Conservation (phyloP, 176 grass and related monocot genomes). For the Pontederia crassipes region DNA sequence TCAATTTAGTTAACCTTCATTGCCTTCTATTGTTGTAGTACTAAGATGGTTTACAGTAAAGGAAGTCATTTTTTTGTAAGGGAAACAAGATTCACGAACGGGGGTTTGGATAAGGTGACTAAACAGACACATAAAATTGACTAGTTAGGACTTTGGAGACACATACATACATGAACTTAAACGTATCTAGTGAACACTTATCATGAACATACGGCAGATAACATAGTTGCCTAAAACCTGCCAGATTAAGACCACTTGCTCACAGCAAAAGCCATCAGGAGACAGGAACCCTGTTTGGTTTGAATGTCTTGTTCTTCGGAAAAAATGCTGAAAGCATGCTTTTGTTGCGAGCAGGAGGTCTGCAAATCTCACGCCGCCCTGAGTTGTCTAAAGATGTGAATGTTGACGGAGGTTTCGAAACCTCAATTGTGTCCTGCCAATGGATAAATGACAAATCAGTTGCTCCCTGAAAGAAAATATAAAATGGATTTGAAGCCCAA, state of each 20-base stretch:
- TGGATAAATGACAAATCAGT: conserved; percentile 9
- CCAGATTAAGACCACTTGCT: conserved; percentile 10
- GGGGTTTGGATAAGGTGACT: too few relatives aligned
- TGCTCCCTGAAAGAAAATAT: not conserved
- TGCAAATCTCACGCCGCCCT: conserved; percentile 51
- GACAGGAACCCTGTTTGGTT: conserved; percentile 53
- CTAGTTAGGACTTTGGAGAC: too few relatives aligned
- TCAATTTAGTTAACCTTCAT: too few relatives aligned
- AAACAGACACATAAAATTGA: too few relatives aligned
- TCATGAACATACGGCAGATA: too few relatives aligned
- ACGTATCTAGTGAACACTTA: too few relatives aligned
- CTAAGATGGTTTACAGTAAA: too few relatives aligned
- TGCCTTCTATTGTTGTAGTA: too few relatives aligned
- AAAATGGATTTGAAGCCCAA: not conserved
- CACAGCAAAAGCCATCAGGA: conserved; percentile 31
- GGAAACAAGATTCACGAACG: too few relatives aligned
- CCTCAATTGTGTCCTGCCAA: conserved; percentile 42
- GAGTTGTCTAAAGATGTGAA: conserved; percentile 66
- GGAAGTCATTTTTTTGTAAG: too few relatives aligned
- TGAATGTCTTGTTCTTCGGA: conserved; percentile 58
- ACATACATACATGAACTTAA: too few relatives aligned
- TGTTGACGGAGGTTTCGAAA: conserved; percentile 31
- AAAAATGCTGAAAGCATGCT: conserved; percentile 80
- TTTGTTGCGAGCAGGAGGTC: conserved; percentile 51
- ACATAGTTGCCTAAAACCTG: not conserved